Conservation (phyloP, 495 filamentous ascomycete species). For the Recurvomyces mirabilis region DNA sequence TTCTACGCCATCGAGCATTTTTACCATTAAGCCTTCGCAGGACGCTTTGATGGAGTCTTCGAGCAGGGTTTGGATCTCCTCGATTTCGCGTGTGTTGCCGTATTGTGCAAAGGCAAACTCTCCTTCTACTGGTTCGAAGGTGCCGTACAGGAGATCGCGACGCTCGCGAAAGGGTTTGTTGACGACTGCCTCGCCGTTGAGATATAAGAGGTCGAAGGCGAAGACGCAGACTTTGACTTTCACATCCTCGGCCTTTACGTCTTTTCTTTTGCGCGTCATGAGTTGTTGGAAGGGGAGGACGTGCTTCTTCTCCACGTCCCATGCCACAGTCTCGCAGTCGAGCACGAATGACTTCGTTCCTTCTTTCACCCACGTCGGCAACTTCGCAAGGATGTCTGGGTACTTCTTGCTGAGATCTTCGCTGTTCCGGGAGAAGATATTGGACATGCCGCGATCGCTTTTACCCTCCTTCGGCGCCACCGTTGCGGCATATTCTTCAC, state of each 20-base stretch:
- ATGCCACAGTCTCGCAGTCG: slow-evolving; percentile 97
- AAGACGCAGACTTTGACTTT: slow-evolving; percentile 97
- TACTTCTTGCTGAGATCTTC: slow-evolving; percentile 97
- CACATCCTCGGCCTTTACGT: slow-evolving; percentile 93
- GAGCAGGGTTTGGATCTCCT: slow-evolving; percentile 82
- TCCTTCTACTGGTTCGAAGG: slow-evolving; percentile 68
- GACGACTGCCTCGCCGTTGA: slow-evolving; percentile 85
- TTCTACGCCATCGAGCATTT: slow-evolving; percentile 89
- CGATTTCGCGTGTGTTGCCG: slow-evolving; percentile 78
- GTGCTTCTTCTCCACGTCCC: slow-evolving; percentile 87
- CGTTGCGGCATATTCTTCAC: slow-evolving; percentile 46
- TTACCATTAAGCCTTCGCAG: slow-evolving; percentile 97
- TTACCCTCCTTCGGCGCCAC: slow-evolving; percentile 46
- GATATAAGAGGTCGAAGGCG: slow-evolving; percentile 87
- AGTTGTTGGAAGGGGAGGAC: slow-evolving; percentile 93
- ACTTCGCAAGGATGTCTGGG: slow-evolving; percentile 81
- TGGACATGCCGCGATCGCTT: slow-evolving; percentile 51
- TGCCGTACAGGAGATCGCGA: slow-evolving; percentile 58
- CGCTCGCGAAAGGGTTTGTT: slow-evolving; percentile 79
- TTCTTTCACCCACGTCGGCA: slow-evolving; percentile 76
- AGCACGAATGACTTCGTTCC: slow-evolving; percentile 89
- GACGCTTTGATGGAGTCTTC: slow-evolving; percentile 89
- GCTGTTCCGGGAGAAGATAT: slow-evolving; percentile 93
- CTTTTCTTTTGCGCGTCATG: slow-evolving; percentile 95
- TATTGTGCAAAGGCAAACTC: slow-evolving; percentile 85